These are phyloP conservation scores for Zopfia rhizophila DNA, from an alignment of 2,329 filamentous ascomycete species.

Conservation along the genomic window DNA sequence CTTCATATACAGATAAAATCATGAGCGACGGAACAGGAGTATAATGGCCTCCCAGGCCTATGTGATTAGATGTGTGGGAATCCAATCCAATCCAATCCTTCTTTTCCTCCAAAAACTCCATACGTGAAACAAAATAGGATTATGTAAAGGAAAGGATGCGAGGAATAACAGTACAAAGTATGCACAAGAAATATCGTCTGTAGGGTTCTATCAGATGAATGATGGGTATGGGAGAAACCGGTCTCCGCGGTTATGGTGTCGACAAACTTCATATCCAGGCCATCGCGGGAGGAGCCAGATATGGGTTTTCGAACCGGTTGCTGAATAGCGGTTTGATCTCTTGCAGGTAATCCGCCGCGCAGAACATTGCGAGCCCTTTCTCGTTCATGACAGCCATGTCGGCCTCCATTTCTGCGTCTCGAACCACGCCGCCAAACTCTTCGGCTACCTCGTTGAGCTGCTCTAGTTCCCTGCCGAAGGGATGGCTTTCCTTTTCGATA, in stretches of 20 bases:
- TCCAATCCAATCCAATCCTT: too few relatives aligned
- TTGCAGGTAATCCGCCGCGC: constrained; percentile 82
- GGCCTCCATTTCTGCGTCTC: constrained; percentile 73
- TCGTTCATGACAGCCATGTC: constrained; percentile 76
- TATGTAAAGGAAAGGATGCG: constrained; percentile 30
- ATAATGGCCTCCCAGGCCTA: too few relatives aligned
- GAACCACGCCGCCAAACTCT: constrained; percentile 74
- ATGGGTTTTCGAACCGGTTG: constrained; percentile 30
- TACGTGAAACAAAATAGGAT: constrained; percentile 26
- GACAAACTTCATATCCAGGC: constrained; percentile 46
- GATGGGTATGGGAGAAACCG: too few relatives aligned
- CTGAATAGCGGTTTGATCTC: constrained; percentile 75
- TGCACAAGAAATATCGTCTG: constrained; percentile 9
- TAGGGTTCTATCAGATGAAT: not conserved
- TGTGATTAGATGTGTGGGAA: too few relatives aligned
- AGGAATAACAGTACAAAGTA: constrained; percentile 5
- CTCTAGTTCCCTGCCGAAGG: constrained; percentile 89
- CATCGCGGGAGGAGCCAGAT: constrained; percentile 32
- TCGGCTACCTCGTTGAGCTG: constrained; percentile 94
- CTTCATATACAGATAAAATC: too few relatives aligned
- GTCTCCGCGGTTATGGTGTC: constrained; percentile 1
- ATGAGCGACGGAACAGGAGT: too few relatives aligned
- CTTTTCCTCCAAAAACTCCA: too few relatives aligned
- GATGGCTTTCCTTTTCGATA: constrained; percentile 63
- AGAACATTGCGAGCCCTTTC: constrained; percentile 77